Base-by-base conservation (phyloP, 176 grass and related monocot genomes). In the Stipa capillata region DNA sequence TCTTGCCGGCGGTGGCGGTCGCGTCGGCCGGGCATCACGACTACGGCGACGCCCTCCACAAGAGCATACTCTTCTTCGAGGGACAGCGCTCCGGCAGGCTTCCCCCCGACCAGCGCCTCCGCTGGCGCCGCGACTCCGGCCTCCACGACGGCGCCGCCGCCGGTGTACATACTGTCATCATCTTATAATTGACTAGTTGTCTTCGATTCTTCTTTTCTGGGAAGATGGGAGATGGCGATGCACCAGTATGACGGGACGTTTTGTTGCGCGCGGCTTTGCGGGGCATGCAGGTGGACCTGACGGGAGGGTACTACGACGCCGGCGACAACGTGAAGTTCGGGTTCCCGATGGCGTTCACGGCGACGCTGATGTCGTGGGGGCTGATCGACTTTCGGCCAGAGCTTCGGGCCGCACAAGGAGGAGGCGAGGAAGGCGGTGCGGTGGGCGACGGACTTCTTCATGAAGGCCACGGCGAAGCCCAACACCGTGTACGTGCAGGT, bases 271-370 rank as follows among this genome's bases (percentile, higher is more conserved):
- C n/a, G n/a, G n/a, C n/a, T n/a, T 78, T n/a, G n/a, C n/a, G n/a
- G n/a, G n/a, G n/a, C n/a, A n/a, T 78, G 85, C 74, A 89, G 74
- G 90, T 91, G 35, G 89, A 94, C 81, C 84, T 97, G 77, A 86
- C 85, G 3, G 94, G 94, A 35, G 94, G 94, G 39, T 97, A 97
- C 82, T 97, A 97, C 81, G 94, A 97, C 70, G 94, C 94, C 3
- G 94, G 94, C 45, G 94, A 97, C 91, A 97, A 97, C 82, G 87
- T 97, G 24, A 97, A 94, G 91, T 97, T 97, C 82, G 94, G 94
- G 0, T 97, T 97, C 79, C 94, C 94, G 2, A 97, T 97, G 94
- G 94, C 94, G 34, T 97, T 97, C 91, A 97, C 94, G 2, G 74
- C 94, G 23, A 97, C 94, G 18, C 89, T 97, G 14, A 94, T 97